These are phyloP conservation scores for Orbilia quercus DNA, from an alignment of 2,329 filamentous ascomycete genomes.

Conservation along the genomic window DNA sequence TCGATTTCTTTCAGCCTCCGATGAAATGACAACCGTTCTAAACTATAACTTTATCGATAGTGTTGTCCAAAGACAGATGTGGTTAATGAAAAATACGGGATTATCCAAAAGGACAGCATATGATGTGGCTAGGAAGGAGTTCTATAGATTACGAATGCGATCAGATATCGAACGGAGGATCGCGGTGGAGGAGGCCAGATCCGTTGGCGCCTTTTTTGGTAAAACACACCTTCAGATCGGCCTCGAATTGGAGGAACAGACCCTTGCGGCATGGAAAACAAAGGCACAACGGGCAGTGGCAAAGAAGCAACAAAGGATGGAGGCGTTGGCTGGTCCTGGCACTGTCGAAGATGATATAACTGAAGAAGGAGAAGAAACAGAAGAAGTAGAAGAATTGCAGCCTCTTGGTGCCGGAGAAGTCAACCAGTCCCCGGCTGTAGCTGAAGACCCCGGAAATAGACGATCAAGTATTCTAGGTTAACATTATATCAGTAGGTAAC, in stretches of 20 bases:
- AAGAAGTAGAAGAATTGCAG: slow-evolving; percentile 29
- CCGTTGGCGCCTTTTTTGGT: slow-evolving; percentile 89
- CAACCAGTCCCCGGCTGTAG: background rate
- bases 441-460: background rate
- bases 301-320: slow-evolving; percentile 59
- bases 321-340: slow-evolving; percentile 60
- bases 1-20: no score
- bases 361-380: slow-evolving; percentile 27
- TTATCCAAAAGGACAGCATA: slow-evolving; percentile 78
- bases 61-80: slow-evolving; percentile 90
- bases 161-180: slow-evolving; percentile 86
- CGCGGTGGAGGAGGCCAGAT: slow-evolving; percentile 85
- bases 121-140: slow-evolving; percentile 86
- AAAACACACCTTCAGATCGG: slow-evolving; percentile 78
- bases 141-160: slow-evolving; percentile 83
- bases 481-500: background rate
- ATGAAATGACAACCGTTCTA: background rate
- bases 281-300: slow-evolving; percentile 70
- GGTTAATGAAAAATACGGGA: slow-evolving; percentile 76
- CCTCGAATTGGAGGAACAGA: slow-evolving; percentile 81
- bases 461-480: background rate
- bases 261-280: slow-evolving; percentile 84
- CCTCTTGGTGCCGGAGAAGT: background rate
- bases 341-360: slow-evolving; percentile 17
- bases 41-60: slow-evolving; percentile 65